These are phyloP conservation scores for Hyaloperonospora brassicae DNA, from an alignment of 352 stramenopile genomes.

Conservation along the genomic window DNA sequence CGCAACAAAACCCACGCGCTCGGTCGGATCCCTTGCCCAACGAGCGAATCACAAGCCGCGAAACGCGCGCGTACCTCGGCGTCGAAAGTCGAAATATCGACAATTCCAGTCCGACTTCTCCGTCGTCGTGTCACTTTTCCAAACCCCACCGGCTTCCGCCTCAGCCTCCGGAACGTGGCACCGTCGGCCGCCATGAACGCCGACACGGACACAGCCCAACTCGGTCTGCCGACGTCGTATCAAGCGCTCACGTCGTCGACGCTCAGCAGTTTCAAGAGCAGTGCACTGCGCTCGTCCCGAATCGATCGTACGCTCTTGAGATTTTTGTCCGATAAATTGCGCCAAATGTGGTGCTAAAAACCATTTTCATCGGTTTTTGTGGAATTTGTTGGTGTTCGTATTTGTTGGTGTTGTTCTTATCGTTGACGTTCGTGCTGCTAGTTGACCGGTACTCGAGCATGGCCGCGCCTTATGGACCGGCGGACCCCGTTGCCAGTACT, in stretches of 20 bases:
- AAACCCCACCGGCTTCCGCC: not conserved
- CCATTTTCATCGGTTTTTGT: not conserved
- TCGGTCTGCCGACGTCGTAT: slow-evolving; percentile 7
- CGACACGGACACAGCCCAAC: slow-evolving; percentile 7
- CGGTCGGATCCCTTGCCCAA: too few relatives aligned
- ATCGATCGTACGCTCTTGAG: slow-evolving; percentile 12
- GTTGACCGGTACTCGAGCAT: slow-evolving; percentile 43
- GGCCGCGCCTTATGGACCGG: slow-evolving; percentile 43
- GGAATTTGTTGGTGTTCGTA: not conserved
- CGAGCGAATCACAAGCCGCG: too few relatives aligned
- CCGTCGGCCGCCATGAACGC: too few relatives aligned
- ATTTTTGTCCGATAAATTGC: too few relatives aligned
- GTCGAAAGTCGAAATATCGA: too few relatives aligned
- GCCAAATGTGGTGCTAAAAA: too few relatives aligned
- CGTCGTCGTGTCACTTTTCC: not conserved
- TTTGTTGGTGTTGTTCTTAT: not conserved
- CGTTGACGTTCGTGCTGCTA: slow-evolving; percentile 1
- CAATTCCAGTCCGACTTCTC: slow-evolving; percentile 3
- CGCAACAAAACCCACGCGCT: too few relatives aligned
- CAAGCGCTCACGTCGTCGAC: slow-evolving; percentile 21
- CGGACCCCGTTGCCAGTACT: slow-evolving; percentile 35
- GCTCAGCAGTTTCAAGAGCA: slow-evolving; percentile 10
- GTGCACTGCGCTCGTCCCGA: not conserved
- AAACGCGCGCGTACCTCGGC: too few relatives aligned
- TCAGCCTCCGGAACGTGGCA: too few relatives aligned